These are phyloP conservation scores for Dichomitus squalens DNA, from an alignment of 1,284 basidiomycete species.

Conservation along the genomic window DNA sequence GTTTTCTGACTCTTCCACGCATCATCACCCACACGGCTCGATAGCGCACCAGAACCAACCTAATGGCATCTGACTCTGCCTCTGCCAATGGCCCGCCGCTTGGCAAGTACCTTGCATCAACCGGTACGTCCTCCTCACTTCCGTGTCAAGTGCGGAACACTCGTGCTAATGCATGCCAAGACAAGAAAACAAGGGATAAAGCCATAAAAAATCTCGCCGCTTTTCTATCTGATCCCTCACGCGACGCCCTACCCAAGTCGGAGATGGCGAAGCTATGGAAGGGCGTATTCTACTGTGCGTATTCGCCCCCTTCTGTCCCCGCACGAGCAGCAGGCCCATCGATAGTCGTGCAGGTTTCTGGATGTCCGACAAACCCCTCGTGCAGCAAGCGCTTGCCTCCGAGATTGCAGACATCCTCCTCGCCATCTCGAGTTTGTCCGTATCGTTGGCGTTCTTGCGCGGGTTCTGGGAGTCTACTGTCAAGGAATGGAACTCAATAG, in stretches of 20 bases:
- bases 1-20: neutral
- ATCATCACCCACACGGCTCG: no score
- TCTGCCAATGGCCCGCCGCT: constrained; percentile 54
- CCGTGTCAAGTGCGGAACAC: neutral
- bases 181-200: constrained; percentile 89
- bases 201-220: constrained; percentile 78
- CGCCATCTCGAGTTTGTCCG: constrained; percentile 58
- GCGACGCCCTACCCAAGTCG: constrained; percentile 57
- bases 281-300: constrained; percentile 93
- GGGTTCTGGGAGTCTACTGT: constrained; percentile 93
- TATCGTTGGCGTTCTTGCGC: constrained; percentile 76
- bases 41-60: neutral
- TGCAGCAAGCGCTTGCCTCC: constrained; percentile 90
- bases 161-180: constrained; percentile 43
- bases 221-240: constrained; percentile 71
- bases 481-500: constrained; percentile 91
- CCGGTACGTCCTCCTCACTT: constrained; percentile 54
- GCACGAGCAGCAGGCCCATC: neutral
- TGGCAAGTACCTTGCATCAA: constrained; percentile 89
- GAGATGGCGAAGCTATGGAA: constrained; percentile 98
- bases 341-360: constrained; percentile 74
- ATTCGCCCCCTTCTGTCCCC: neutral
- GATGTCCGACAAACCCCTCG: constrained; percentile 99
- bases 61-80: constrained; percentile 27
- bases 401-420: constrained; percentile 85